Evolutionary conservation across 2,329 filamentous ascomycete genomes (phyloP).

Genomic region (Zasmidium citrigriseum): DNA sequence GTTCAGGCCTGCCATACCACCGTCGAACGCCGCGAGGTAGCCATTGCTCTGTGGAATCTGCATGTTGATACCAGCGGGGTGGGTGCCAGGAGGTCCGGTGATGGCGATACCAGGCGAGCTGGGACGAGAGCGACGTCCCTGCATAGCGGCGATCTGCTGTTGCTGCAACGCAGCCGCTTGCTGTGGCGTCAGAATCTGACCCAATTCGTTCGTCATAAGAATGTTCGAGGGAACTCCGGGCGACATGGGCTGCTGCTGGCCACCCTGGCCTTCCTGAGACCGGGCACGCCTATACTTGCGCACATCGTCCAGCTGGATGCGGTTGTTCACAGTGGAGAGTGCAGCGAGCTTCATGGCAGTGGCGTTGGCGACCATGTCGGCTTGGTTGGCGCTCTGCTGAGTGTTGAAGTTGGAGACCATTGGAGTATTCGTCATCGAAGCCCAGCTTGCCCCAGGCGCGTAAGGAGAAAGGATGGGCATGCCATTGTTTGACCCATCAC

Average conservation of each 20-base stretch:
- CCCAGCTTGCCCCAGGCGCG: constrained; percentile 87
- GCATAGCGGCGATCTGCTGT: constrained; percentile 81
- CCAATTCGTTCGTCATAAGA: constrained; percentile 86
- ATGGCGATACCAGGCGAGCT: constrained; percentile 85
- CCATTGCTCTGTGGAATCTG: constrained; percentile 92
- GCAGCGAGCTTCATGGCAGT: constrained; percentile 99
- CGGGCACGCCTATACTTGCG: constrained; percentile 91
- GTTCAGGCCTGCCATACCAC: constrained; percentile 54
- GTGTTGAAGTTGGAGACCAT: constrained; percentile 82
- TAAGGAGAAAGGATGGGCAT: constrained; percentile 81
- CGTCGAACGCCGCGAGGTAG: constrained; percentile 86
- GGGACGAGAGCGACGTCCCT: constrained; percentile 80
- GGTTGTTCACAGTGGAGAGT: constrained; percentile 95
- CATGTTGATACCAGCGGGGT: constrained; percentile 60
- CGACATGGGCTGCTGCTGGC: constrained; percentile 56
- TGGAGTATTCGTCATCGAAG: constrained; percentile 96
- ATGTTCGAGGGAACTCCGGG: constrained; percentile 72
- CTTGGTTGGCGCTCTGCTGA: constrained; percentile 65
- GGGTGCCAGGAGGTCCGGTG: constrained; percentile 58
- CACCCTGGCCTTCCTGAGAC: constrained; percentile 63
- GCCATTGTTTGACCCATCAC: constrained; percentile 54
- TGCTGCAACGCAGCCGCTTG: constrained; percentile 57
- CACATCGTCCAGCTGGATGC: constrained; percentile 93
- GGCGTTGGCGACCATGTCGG: constrained; percentile 97
- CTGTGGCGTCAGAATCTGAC: constrained; percentile 73